phyloP scores from a whole-genome alignment of 495 filamentous ascomycete genomes.

The Annulohypoxylon maeteangense region DNA sequence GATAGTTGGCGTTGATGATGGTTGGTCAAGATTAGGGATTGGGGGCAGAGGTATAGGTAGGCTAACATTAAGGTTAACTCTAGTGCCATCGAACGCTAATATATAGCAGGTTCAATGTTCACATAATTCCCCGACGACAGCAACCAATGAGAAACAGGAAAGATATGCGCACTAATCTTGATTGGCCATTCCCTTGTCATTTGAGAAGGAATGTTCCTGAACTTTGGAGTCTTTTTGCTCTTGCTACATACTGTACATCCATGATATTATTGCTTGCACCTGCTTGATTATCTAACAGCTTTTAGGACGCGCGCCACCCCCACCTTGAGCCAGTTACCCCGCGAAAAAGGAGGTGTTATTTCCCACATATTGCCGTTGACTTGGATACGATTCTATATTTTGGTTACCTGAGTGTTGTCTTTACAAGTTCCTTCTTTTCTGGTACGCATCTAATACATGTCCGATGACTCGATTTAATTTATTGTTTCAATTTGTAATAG shows the following conservation, averaged over 20 bases:
- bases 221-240: neutral
- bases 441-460: neutral
- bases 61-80: constrained; percentile 3
- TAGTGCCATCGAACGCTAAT: neutral
- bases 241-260: too few relatives aligned
- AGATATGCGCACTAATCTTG: neutral
- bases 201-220: neutral
- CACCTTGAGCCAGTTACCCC: constrained; percentile 3
- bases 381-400: neutral
- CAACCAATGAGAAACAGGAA: neutral
- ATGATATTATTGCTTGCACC: neutral
- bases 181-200: neutral
- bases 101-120: neutral
- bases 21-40: neutral
- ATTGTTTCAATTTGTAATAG: neutral
- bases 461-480: neutral
- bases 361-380: neutral
- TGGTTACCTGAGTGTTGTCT: neutral
- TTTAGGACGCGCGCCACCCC: neutral
- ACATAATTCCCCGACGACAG: neutral
- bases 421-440: neutral
- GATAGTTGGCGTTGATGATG: neutral
- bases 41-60: neutral
- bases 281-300: neutral
- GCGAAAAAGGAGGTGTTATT: neutral